phyloP scores from a whole-genome alignment of 1,284 basidiomycete genomes.

The Apiotrichum gracile region DNA sequence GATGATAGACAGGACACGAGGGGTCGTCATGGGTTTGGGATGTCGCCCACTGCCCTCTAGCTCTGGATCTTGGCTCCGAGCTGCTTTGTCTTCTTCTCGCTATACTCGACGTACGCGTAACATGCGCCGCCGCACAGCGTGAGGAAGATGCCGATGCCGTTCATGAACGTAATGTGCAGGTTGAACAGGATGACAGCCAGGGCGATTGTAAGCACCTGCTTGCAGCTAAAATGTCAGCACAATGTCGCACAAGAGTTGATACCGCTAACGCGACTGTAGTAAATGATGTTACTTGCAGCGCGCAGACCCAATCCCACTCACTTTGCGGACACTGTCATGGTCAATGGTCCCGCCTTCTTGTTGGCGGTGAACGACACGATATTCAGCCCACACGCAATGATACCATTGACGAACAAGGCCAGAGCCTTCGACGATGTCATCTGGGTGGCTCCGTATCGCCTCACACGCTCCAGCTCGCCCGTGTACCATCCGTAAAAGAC shows the following conservation, averaged over 20 bases:
- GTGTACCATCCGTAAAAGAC: constrained; percentile 64
- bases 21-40: no score
- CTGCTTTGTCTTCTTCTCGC: constrained; percentile 51
- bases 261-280: no score
- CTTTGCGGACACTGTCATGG: constrained; percentile 47
- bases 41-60: no score
- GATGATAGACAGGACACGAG: no score
- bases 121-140: constrained; percentile 75
- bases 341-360: constrained; percentile 65
- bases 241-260: no score
- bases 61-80: no score
- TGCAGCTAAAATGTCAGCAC: constrained; percentile 53
- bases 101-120: constrained; percentile 70
- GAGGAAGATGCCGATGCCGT: constrained; percentile 70
- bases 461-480: constrained; percentile 68
- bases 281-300: no score
- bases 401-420: constrained; percentile 67
- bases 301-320: constrained; percentile 19
- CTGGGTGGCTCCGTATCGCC: constrained; percentile 53
- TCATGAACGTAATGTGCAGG: constrained; percentile 67
- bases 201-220: constrained; percentile 87
- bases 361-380: constrained; percentile 89
- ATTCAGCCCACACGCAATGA: constrained; percentile 82
- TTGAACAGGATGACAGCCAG: constrained; percentile 77
- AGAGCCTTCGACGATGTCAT: constrained; percentile 54